phyloP scores from a whole-genome alignment of 2,329 filamentous ascomycete species.

The Paraconiothyrium brasiliense region DNA sequence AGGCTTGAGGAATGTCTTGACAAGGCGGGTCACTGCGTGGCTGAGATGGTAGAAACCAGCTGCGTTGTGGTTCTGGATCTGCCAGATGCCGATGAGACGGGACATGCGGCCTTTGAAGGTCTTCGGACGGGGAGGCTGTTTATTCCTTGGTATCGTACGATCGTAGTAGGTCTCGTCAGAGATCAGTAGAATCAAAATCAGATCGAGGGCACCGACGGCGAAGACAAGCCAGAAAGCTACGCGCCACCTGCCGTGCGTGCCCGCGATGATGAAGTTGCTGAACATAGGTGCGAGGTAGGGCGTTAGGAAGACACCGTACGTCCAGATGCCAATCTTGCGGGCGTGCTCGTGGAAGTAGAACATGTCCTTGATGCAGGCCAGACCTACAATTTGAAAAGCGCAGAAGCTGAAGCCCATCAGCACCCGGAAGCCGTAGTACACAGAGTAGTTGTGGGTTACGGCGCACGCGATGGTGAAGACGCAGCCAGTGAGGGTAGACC shows the following conservation, averaged over 20 bases:
- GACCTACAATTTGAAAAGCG: constrained; percentile 34
- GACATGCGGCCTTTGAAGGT: constrained; percentile 26
- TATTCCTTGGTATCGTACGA: constrained; percentile 29
- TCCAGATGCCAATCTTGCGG: constrained; percentile 47
- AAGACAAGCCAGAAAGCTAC: constrained; percentile 37
- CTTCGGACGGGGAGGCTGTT: constrained; percentile 29
- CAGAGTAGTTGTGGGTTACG: constrained; percentile 47
- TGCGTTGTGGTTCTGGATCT: constrained; percentile 40
- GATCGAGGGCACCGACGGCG: constrained; percentile 26
- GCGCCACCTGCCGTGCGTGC: constrained; percentile 32
- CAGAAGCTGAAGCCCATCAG: constrained; percentile 37
- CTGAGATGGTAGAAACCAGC: constrained; percentile 1
- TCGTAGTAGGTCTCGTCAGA: constrained; percentile 49
- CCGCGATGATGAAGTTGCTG: constrained; percentile 37
- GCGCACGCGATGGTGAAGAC: constrained; percentile 51
- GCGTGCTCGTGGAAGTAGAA: constrained; percentile 52
- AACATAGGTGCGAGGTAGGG: constrained; percentile 47
- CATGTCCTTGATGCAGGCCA: constrained; percentile 46
- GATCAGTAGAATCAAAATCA: constrained; percentile 39
- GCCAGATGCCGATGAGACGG: constrained; percentile 43
- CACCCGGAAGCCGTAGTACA: constrained; percentile 48
- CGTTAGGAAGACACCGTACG: constrained; percentile 37
- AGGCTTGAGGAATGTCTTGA: constrained; percentile 34
- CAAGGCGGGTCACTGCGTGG: constrained; percentile 22
- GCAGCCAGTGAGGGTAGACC: constrained; percentile 54